Conservation (phyloP, 2,329 filamentous ascomycete species). For the Ophiosphaerella narmari region DNA sequence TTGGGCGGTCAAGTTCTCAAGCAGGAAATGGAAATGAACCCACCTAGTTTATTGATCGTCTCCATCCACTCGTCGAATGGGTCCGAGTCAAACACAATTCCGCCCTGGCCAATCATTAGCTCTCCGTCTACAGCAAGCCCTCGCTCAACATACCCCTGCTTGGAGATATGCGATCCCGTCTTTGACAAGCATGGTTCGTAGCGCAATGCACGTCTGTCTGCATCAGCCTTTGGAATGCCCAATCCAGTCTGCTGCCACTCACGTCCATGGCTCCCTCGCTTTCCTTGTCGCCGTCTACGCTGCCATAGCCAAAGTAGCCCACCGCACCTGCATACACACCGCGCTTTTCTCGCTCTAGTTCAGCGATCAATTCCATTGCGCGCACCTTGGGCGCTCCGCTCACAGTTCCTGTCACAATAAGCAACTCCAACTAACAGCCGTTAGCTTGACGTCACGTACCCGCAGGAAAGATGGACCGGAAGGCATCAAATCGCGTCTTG, state of each 20-base stretch:
- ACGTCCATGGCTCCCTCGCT: constrained; percentile 85
- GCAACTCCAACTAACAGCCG: constrained; percentile 11
- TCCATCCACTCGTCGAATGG: constrained; percentile 91
- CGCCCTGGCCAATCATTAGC: constrained; percentile 37
- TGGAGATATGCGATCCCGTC: constrained; percentile 91
- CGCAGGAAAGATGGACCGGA: constrained; percentile 94
- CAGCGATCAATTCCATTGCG: constrained; percentile 96
- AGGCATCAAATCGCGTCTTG: constrained; percentile 92
- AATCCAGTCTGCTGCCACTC: constrained; percentile 25
- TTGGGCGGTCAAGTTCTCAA: constrained; percentile 6
- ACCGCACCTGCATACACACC: constrained; percentile 96
- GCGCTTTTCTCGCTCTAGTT: constrained; percentile 90
- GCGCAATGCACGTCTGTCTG: constrained; percentile 63
- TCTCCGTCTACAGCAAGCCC: constrained; percentile 17
- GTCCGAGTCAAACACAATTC: constrained; percentile 70
- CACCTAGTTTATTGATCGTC: constrained; percentile 92
- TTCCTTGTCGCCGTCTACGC: constrained; percentile 64
- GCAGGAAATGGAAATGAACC: constrained; percentile 14
- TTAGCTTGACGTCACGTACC: constrained; percentile 53
- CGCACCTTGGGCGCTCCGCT: constrained; percentile 93
- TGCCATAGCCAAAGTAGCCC: constrained; percentile 91
- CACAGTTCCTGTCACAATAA: constrained; percentile 64
- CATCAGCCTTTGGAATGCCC: constrained; percentile 29
- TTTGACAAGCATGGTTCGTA: constrained; percentile 94
- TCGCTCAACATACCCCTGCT: constrained; percentile 67